Conservation (phyloP, 139 green algal species). For the Picochlorum sp. region DNA sequence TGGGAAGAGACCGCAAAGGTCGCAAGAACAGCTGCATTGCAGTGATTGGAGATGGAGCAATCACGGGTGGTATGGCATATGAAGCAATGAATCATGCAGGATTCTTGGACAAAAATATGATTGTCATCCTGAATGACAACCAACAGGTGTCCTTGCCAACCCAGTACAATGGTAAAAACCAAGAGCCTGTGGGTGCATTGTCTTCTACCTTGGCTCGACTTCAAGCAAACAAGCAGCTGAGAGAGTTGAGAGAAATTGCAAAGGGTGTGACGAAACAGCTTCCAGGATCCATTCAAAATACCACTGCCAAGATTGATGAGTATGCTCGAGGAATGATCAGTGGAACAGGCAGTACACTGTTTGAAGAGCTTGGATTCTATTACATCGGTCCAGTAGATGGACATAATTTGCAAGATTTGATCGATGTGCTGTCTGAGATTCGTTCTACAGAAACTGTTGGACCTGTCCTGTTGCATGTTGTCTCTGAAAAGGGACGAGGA, state of each 20-base stretch:
- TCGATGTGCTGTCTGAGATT: conserved; percentile 86
- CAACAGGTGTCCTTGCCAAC: conserved; percentile 97
- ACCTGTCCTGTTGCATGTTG: conserved; percentile 93
- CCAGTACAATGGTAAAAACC: conserved; percentile 92
- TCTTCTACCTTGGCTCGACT: conserved; percentile 77
- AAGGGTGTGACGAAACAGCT: conserved; percentile 98
- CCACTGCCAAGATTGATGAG: conserved; percentile 98
- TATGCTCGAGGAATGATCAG: conserved; percentile 98
- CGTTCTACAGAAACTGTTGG: conserved; percentile 85
- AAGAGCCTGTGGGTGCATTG: conserved; percentile 94
- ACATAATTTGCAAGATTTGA: conserved; percentile 87
- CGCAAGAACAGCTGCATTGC: conserved; percentile 47
- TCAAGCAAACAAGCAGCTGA: conserved; percentile 81
- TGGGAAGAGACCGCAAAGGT: conserved; percentile 83
- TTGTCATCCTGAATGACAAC: conserved; percentile 99
- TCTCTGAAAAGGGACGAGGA: conserved; percentile 95
- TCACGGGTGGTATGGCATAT: conserved; percentile 98
- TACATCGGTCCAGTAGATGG: conserved; percentile 98
- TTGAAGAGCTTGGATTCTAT: conserved; percentile 99
- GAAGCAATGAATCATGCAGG: conserved; percentile 99
- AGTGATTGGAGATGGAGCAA: conserved; percentile 97
- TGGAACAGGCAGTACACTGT: conserved; percentile 86
- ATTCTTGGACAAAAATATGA: conserved; percentile 99
- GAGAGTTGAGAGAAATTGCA: conserved; percentile 93
- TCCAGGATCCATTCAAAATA: conserved; percentile 76